Evolutionary conservation across 441 rosid genomes (phyloP).

Genomic region (Adansonia rubrostipa): DNA sequence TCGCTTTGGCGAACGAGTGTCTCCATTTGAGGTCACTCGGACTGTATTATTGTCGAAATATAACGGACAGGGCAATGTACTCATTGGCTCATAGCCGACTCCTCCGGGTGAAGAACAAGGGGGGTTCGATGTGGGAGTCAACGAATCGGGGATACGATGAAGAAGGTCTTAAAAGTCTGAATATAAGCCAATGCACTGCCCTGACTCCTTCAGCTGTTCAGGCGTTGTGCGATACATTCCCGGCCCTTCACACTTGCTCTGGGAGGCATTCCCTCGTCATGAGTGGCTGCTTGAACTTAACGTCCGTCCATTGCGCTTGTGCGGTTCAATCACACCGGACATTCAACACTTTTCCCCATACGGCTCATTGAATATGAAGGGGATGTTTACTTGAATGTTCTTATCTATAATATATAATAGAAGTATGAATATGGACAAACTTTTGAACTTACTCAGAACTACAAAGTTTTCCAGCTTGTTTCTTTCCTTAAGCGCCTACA

Average conservation of each 20-base stretch:
- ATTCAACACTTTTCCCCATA: conserved; percentile 38
- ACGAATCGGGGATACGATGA: conserved; percentile 54
- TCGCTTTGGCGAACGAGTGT: conserved; percentile 85
- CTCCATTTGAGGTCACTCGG: conserved; percentile 76
- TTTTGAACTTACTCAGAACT: not conserved
- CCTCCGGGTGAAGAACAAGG: conserved; percentile 52
- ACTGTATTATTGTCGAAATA: conserved; percentile 84
- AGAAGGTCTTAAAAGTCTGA: conserved; percentile 81
- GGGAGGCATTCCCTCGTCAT: conserved; percentile 95
- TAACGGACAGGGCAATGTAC: conserved; percentile 86
- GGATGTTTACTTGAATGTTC: not conserved
- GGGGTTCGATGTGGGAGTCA: conserved; percentile 56
- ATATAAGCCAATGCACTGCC: conserved; percentile 97
- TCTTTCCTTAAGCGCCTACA: no score
- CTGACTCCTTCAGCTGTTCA: conserved; percentile 94
- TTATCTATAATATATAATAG: not conserved
- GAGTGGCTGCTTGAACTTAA: conserved; percentile 90
- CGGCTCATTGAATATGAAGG: conserved; percentile 55
- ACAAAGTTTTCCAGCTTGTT: no score
- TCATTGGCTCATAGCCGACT: conserved; percentile 72
- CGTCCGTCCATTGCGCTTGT: conserved; percentile 94
- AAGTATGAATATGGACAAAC: not conserved
- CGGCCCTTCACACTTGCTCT: conserved; percentile 93
- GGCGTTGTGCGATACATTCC: conserved; percentile 89
- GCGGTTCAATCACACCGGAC: conserved; percentile 74